Conservation (phyloP, 805 yeast species). For the Hanseniaspora pseudoguilliermondii region DNA sequence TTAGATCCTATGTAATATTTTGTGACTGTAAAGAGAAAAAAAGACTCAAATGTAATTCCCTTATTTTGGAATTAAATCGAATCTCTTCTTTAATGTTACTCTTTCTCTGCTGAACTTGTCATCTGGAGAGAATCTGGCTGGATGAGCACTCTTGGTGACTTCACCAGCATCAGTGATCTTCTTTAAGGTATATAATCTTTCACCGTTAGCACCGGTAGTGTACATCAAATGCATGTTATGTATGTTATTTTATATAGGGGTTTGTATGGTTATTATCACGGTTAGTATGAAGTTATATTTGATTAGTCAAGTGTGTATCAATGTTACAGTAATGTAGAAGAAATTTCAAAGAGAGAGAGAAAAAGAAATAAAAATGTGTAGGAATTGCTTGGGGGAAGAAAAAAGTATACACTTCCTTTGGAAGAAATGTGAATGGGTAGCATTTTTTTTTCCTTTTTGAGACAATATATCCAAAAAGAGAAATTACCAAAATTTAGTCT, state of each 20-base stretch:
- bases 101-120: conserved; percentile 98
- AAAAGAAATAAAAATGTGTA: too few relatives aligned
- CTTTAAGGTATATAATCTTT: conserved; percentile 84
- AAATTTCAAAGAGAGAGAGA: too few relatives aligned
- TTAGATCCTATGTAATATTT: background rate
- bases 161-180: conserved; percentile 75
- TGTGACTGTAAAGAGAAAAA: background rate
- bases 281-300: background rate
- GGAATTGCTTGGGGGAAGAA: too few relatives aligned
- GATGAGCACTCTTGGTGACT: conserved; percentile 97
- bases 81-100: conserved; percentile 94
- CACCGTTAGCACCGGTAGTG: conserved; percentile 88
- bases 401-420: too few relatives aligned
- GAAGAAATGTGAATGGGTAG: too few relatives aligned
- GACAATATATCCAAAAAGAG: too few relatives aligned
- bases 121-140: conserved; percentile 98
- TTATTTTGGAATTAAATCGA: conserved; percentile 63
- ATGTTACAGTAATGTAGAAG: too few relatives aligned
- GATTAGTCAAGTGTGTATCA: background rate
- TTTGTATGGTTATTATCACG: background rate
- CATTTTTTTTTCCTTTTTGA: too few relatives aligned
- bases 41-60: background rate
- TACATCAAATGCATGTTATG: conserved; percentile 90
- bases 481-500: too few relatives aligned
- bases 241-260: background rate